A percentile compares a stretch with the other conserved stretches of the same genome.
Conservation (phyloP, 1,284 basidiomycete genomes). For the Ustilago crameri region DNA sequence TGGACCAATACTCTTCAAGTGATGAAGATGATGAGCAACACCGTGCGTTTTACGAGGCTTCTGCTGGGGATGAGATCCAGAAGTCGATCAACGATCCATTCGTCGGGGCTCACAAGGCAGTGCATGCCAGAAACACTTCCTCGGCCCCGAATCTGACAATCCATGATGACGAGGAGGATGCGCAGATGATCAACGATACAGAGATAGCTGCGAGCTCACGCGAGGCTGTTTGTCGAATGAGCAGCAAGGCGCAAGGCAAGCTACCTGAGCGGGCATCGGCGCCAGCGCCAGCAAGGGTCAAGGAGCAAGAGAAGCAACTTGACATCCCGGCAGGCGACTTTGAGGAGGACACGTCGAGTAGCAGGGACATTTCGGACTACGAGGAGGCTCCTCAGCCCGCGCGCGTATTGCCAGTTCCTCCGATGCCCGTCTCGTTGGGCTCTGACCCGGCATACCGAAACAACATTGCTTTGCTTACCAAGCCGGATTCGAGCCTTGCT, state of each 20-base stretch:
- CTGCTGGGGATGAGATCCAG: neutral
- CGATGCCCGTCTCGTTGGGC: neutral
- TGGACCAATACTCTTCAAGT: conserved; percentile 40
- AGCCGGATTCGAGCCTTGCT: neutral
- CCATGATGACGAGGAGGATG: neutral
- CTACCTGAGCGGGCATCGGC: conserved; percentile 24
- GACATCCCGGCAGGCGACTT: conserved; percentile 34
- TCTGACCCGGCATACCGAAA: neutral
- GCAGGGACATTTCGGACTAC: conserved; percentile 34
- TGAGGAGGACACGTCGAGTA: conserved; percentile 48
- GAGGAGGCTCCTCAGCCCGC: conserved; percentile 7
- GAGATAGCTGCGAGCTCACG: neutral
- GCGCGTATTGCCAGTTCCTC: neutral
- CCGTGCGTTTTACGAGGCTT: conserved; percentile 28
- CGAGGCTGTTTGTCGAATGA: conserved; percentile 14
- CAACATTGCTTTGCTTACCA: conserved; percentile 1
- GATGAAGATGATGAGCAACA: conserved; percentile 43
- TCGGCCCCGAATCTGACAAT: conserved; percentile 28
- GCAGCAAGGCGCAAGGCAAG: conserved; percentile 37
- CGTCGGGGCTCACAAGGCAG: conserved; percentile 17
- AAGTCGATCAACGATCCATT: conserved; percentile 12
- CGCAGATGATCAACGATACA: neutral
- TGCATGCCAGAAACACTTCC: conserved; percentile 28
- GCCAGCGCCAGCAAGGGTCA: neutral
- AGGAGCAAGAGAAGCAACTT: neutral